Evolutionary conservation across 331 rosid genomes (phyloP).

Genomic region (Pyrus hybrid): DNA sequence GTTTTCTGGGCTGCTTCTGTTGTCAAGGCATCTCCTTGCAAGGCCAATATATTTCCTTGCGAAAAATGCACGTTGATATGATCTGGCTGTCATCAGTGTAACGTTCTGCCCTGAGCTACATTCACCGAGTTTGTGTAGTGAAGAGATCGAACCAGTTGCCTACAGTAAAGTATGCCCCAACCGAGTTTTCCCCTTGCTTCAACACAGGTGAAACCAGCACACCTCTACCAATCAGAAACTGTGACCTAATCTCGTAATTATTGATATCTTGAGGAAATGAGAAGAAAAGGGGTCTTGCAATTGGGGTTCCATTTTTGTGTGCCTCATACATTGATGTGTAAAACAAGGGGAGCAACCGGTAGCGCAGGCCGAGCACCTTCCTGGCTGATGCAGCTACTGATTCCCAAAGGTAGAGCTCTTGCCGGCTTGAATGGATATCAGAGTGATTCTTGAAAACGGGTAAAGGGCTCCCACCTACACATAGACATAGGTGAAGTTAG

Average conservation of each 20-base stretch:
- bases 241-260: constrained; percentile 53
- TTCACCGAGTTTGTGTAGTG: constrained; percentile 42
- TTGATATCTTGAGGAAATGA: constrained; percentile 69
- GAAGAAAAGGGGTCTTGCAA: constrained; percentile 79
- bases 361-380: constrained; percentile 72
- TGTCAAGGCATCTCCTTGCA: constrained; percentile 71
- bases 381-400: constrained; percentile 67
- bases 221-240: constrained; percentile 63
- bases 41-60: constrained; percentile 67
- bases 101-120: constrained; percentile 41
- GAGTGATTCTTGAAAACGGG: constrained; percentile 81
- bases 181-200: constrained; percentile 34
- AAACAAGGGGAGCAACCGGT: constrained; percentile 65
- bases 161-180: constrained; percentile 64
- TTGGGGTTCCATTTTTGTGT: no score
- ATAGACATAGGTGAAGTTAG: no score
- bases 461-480: constrained; percentile 75
- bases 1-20: constrained; percentile 51
- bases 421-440: constrained; percentile 22
- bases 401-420: constrained; percentile 84
- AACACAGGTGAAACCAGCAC: constrained; percentile 71
- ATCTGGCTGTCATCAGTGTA: constrained; percentile 49
- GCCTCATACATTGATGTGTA: constrained; percentile 70
- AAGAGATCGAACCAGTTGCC: constrained; percentile 83
- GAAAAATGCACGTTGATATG: constrained; percentile 65